Evolutionary conservation across 108 stramenopile genomes (phyloP).

Genomic region (Ochromonas danica): DNA sequence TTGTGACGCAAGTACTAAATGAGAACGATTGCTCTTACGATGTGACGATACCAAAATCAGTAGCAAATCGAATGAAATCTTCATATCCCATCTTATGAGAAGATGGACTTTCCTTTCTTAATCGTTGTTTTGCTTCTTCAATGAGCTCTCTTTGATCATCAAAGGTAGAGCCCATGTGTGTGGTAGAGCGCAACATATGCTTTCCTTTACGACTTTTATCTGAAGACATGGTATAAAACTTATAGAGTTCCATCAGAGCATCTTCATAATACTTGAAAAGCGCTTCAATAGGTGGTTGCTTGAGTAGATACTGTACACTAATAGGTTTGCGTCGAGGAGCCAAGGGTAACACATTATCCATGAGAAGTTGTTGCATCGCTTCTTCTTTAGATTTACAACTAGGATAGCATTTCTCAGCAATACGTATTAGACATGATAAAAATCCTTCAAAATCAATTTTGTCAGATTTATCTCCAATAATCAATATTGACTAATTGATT

Average conservation of each 20-base stretch:
- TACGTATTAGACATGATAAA: constrained; percentile 50
- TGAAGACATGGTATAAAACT: constrained; percentile 28
- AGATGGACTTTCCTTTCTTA: constrained; percentile 47
- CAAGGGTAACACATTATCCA: constrained; percentile 60
- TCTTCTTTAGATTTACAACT: constrained; percentile 9
- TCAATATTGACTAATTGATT: not conserved
- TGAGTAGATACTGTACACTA: constrained; percentile 34
- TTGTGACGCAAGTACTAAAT: not conserved
- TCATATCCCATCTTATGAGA: constrained; percentile 46
- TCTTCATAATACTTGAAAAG: constrained; percentile 47
- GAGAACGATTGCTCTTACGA: constrained; percentile 6
- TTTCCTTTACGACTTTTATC: not conserved
- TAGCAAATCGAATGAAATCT: constrained; percentile 55
- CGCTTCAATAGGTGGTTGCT: constrained; percentile 43
- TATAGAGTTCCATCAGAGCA: constrained; percentile 46
- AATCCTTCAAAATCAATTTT: constrained; percentile 55
- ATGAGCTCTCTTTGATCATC: constrained; percentile 20
- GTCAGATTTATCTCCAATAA: constrained; percentile 11
- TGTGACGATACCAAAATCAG: constrained; percentile 54
- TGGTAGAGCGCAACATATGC: not conserved
- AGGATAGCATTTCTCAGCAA: constrained; percentile 46
- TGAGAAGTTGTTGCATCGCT: constrained; percentile 51
- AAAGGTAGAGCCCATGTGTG: not conserved
- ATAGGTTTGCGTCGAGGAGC: constrained; percentile 51
- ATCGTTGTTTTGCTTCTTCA: constrained; percentile 4